Conservation (phyloP, 225 moss, liverwort and hornwort species). For the Antitrichia curtipendula region DNA sequence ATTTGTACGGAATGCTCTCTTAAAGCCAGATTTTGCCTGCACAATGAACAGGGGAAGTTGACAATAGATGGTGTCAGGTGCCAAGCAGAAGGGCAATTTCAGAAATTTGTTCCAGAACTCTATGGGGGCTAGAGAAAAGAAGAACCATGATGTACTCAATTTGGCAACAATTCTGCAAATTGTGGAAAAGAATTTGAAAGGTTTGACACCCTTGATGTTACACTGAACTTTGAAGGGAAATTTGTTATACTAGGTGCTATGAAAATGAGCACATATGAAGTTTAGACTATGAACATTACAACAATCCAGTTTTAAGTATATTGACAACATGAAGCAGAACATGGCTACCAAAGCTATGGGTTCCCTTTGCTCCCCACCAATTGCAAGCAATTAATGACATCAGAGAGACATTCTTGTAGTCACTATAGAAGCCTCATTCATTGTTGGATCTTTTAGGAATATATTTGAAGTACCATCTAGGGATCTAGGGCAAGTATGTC, state of each 20-base stretch:
- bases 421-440: not conserved
- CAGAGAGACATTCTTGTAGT: not conserved
- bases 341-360: not conserved
- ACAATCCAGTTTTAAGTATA: not conserved
- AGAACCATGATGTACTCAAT: not conserved
- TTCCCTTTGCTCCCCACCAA: not conserved
- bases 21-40: not conserved
- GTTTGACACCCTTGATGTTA: not conserved
- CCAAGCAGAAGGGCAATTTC: not conserved
- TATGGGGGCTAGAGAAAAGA: not conserved
- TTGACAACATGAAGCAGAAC: not conserved
- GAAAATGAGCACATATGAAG: not conserved
- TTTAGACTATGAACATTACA: not conserved
- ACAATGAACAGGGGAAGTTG: too few relatives aligned
- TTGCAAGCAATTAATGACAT: not conserved
- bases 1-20: not conserved
- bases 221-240: not conserved
- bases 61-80: not conserved
- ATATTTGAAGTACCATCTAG: not conserved
- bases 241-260: not conserved
- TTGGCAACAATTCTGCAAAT: not conserved
- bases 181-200: not conserved
- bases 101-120: not conserved
- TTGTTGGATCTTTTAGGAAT: not conserved
- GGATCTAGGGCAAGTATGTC: not conserved